phyloP scores from a whole-genome alignment of 352 stramenopile genomes.

The Phytophthora sp. region DNA sequence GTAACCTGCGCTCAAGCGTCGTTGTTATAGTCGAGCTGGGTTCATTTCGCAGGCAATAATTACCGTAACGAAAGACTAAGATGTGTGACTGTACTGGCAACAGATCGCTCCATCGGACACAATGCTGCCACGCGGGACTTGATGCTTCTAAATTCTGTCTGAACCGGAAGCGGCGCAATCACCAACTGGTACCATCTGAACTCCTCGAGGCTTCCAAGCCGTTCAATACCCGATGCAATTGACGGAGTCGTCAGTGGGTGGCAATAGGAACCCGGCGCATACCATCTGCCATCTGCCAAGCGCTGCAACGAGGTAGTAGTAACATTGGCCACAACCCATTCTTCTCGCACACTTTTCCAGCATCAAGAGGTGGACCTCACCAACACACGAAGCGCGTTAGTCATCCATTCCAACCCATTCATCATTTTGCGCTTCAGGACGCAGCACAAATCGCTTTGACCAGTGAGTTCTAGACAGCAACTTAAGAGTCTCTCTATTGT shows the following conservation, averaged over 20 bases:
- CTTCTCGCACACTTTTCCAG: conserved; percentile 13
- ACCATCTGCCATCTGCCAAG: conserved; percentile 32
- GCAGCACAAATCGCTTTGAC: background rate
- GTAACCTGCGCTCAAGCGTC: too few species aligned
- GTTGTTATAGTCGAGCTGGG: too few species aligned
- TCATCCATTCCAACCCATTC: conserved; percentile 18
- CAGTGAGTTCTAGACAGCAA: background rate
- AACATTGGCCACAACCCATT: conserved; percentile 24
- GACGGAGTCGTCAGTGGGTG: conserved; percentile 12
- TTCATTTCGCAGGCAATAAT: too few species aligned
- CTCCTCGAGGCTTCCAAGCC: conserved; percentile 24
- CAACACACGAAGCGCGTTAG: background rate
- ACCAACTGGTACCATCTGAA: conserved; percentile 29
- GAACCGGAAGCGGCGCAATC: too few species aligned
- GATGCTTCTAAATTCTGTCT: conserved; percentile 1
- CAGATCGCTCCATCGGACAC: too few species aligned
- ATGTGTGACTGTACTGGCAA: too few species aligned
- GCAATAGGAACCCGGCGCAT: background rate
- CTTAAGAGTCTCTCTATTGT: too few species aligned
- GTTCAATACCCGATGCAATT: background rate
- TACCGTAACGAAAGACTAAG: too few species aligned
- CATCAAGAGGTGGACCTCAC: conserved; percentile 3
- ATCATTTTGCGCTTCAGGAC: conserved; percentile 12
- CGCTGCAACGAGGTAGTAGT: conserved; percentile 28
- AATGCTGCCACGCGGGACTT: conserved; percentile 27